phyloP scores from a whole-genome alignment of 768 basidiomycete genomes.

The Pleurotus giganteus region DNA sequence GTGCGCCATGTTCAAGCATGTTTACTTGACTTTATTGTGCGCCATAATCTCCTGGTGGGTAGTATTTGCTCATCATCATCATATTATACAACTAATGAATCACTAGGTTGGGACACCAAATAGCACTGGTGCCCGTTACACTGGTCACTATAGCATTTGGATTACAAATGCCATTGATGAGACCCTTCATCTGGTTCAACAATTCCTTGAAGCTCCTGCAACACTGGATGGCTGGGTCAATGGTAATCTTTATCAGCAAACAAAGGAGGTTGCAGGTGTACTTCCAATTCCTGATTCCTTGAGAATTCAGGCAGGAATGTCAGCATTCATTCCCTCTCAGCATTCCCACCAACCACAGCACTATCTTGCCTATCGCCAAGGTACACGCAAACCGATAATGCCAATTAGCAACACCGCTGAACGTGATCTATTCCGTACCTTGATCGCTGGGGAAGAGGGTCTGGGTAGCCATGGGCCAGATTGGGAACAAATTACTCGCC shows the following conservation, averaged over 20 bases:
- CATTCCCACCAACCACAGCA: slow-evolving; percentile 5
- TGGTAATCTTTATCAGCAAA: slow-evolving; percentile 15
- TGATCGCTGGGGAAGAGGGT: not conserved
- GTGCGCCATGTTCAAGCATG: slow-evolving; percentile 18
- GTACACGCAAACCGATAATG: slow-evolving; percentile 11
- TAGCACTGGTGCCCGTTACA: slow-evolving; percentile 16
- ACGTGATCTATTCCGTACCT: not conserved
- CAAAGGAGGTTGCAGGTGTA: slow-evolving; percentile 8
- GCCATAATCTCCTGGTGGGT: slow-evolving; percentile 26
- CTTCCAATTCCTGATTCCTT: slow-evolving; percentile 11
- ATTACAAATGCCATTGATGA: slow-evolving; percentile 16
- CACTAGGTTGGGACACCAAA: slow-evolving; percentile 23
- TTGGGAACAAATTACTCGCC: not conserved
- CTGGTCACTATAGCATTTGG: slow-evolving; percentile 21
- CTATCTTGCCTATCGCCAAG: slow-evolving; percentile 8
- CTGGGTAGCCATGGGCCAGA: not conserved
- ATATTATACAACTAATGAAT: not conserved
- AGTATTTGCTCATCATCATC: not conserved
- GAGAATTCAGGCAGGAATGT: slow-evolving; percentile 1
- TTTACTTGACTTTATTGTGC: slow-evolving; percentile 19
- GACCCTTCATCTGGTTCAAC: slow-evolving; percentile 2
- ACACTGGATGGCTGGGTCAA: slow-evolving; percentile 10
- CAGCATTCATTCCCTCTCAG: not conserved
- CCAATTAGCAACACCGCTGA: slow-evolving; percentile 7
- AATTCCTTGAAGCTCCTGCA: not conserved